A percentile compares a stretch with the other conserved stretches of the same genome.
Evolutionary conservation across 768 basidiomycete species (phyloP).

Genomic region (Paxillus rubicundulus): DNA sequence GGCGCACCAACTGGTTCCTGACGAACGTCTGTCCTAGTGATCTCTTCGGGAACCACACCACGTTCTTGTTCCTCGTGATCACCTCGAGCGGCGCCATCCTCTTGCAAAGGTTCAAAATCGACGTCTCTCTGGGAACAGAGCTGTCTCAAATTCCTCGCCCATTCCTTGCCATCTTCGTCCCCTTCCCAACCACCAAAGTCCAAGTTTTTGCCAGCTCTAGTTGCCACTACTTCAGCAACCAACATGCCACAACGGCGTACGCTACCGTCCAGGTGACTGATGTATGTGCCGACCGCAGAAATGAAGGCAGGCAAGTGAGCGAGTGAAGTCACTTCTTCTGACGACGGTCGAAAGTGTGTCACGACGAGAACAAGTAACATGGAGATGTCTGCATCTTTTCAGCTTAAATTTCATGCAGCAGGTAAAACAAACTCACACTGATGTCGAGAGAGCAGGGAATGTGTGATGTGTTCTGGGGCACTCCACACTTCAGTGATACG

Average conservation of each 20-base stretch:
- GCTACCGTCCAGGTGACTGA: conserved; percentile 70
- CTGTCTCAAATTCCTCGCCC: conserved; percentile 60
- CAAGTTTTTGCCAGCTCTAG: conserved; percentile 58
- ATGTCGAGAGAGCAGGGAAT: conserved; percentile 73
- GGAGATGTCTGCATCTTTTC: conserved; percentile 59
- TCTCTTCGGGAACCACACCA: conserved; percentile 18
- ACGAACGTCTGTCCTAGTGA: not conserved
- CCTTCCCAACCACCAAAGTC: conserved; percentile 87
- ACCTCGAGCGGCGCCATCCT: conserved; percentile 1
- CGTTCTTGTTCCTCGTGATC: conserved; percentile 5
- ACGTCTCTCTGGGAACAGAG: conserved; percentile 51
- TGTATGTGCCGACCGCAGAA: conserved; percentile 65
- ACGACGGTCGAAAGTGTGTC: conserved; percentile 56
- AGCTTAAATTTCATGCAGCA: not conserved
- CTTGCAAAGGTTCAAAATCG: conserved; percentile 39
- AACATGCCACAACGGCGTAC: conserved; percentile 92
- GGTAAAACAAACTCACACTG: conserved; percentile 52
- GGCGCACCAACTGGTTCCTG: conserved; percentile 3
- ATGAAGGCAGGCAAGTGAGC: conserved; percentile 63
- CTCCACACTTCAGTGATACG: conserved; percentile 67
- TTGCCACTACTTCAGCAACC: conserved; percentile 77
- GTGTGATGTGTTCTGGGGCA: conserved; percentile 72
- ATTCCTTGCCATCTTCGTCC: conserved; percentile 57
- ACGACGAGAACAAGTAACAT: conserved; percentile 63
- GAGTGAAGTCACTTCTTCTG: conserved; percentile 43